phyloP scores from a whole-genome alignment of 2,329 filamentous ascomycete genomes.

The Dendryphion nanum region DNA sequence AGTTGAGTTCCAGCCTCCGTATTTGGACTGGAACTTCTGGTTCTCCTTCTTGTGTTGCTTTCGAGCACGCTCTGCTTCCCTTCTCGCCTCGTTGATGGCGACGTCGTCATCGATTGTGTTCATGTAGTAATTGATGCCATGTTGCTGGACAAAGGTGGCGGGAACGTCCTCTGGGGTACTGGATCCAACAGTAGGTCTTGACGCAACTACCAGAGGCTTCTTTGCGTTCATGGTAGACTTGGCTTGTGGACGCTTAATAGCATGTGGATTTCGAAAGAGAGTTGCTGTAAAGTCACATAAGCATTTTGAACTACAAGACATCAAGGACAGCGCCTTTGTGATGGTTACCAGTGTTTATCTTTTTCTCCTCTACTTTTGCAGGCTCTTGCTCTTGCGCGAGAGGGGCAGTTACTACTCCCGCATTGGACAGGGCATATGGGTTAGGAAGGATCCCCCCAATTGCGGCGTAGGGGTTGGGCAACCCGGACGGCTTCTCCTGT shows the following conservation, averaged over 20 bases:
- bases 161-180: background rate
- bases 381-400: conserved; percentile 30
- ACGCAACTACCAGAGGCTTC: conserved; percentile 21
- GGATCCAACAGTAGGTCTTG: conserved; percentile 6
- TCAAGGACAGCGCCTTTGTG: conserved; percentile 16
- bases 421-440: conserved; percentile 26
- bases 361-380: conserved; percentile 32
- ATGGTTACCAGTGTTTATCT: conserved; percentile 35
- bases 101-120: conserved; percentile 78
- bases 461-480: conserved; percentile 24
- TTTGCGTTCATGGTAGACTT: conserved; percentile 20
- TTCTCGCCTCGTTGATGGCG: conserved; percentile 61
- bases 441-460: conserved; percentile 13
- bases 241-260: conserved; percentile 32
- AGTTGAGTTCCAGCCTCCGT: conserved; percentile 53
- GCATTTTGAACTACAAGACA: conserved; percentile 18
- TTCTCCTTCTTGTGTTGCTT: conserved; percentile 58
- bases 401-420: conserved; percentile 26
- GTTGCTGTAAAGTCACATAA: conserved; percentile 24
- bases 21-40: conserved; percentile 74
- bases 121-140: conserved; percentile 58
- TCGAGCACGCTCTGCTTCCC: conserved; percentile 70
- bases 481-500: conserved; percentile 18
- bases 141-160: conserved; percentile 5
- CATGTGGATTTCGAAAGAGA: conserved; percentile 31